Percentiles rank a stretch among this genome's conserved stretches.
Evolutionary conservation across 164 flowering plant genomes (phyloP).

Genomic region (Tinospora cordifolia): DNA sequence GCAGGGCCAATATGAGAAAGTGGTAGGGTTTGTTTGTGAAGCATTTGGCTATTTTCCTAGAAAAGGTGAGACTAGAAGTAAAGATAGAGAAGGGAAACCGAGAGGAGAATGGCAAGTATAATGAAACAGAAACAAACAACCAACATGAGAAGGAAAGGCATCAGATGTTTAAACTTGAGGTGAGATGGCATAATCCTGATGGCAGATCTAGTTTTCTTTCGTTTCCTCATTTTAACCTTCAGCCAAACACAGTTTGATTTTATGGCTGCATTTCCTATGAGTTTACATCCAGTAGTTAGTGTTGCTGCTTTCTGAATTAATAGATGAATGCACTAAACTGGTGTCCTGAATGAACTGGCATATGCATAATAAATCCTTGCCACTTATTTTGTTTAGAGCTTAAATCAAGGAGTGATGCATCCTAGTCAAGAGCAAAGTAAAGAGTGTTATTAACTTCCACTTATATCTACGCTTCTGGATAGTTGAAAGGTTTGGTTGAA

Average conservation of each 20-base stretch:
- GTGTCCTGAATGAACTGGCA: background rate
- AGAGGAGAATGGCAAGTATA: constrained; percentile 53
- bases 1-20: constrained; percentile 95
- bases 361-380: background rate
- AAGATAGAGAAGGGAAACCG: constrained; percentile 61
- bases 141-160: constrained; percentile 51
- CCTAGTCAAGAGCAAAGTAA: constrained; percentile 1
- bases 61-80: constrained; percentile 85
- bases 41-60: constrained; percentile 96
- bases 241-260: background rate
- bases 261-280: background rate
- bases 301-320: background rate
- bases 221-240: background rate
- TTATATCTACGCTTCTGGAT: background rate
- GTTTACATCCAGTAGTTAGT: background rate
- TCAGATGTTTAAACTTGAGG: constrained; percentile 85
- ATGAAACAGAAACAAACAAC: constrained; percentile 42
- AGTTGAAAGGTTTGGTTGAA: background rate
- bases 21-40: constrained; percentile 91
- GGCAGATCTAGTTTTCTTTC: background rate
- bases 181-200: constrained; percentile 22
- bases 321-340: background rate
- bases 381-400: background rate
- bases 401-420: background rate
- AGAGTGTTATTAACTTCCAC: background rate